Evolutionary conservation across 305 asterid species (phyloP).

Genomic region (Salvia sclarea): DNA sequence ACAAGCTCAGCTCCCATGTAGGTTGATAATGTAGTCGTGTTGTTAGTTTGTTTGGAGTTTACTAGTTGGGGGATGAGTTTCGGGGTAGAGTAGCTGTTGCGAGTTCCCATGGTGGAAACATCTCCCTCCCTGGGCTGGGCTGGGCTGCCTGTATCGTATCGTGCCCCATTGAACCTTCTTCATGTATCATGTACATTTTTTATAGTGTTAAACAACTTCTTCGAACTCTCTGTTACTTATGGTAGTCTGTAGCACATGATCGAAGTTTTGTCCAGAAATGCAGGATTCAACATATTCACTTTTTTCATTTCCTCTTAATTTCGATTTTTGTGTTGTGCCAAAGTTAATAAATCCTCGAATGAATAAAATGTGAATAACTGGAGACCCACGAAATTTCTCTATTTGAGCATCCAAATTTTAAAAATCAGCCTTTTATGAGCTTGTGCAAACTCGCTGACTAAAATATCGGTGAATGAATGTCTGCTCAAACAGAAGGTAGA

Average conservation of each 20-base stretch:
- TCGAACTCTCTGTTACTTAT: conserved; percentile 24
- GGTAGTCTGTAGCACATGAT: conserved; percentile 25
- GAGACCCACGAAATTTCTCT: too few species aligned
- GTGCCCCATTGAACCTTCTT: conserved; percentile 22
- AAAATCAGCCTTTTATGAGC: too few species aligned
- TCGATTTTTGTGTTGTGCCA: neutral
- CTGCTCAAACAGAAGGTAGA: neutral
- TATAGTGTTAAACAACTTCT: conserved; percentile 25
- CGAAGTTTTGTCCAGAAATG: conserved; percentile 10
- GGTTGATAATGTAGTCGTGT: conserved; percentile 34
- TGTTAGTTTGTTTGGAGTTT: conserved; percentile 29
- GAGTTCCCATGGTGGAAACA: neutral
- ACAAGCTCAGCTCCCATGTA: conserved; percentile 75
- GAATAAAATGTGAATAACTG: too few species aligned
- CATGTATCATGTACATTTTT: conserved; percentile 40
- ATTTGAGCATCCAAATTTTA: too few species aligned
- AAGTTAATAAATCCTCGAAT: neutral
- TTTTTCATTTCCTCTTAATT: neutral
- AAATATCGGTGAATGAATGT: neutral
- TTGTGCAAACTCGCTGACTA: too few species aligned
- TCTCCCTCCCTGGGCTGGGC: conserved; percentile 6
- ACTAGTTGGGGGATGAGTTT: conserved; percentile 19
- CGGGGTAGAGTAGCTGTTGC: conserved; percentile 18
- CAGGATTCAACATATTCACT: neutral
- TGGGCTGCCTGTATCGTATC: neutral